Percentiles rank a stretch among this genome's conserved stretches.
These are phyloP conservation scores for Apiotrichum brassicae DNA, from an alignment of 1,284 basidiomycete species.

Conservation along the genomic window DNA sequence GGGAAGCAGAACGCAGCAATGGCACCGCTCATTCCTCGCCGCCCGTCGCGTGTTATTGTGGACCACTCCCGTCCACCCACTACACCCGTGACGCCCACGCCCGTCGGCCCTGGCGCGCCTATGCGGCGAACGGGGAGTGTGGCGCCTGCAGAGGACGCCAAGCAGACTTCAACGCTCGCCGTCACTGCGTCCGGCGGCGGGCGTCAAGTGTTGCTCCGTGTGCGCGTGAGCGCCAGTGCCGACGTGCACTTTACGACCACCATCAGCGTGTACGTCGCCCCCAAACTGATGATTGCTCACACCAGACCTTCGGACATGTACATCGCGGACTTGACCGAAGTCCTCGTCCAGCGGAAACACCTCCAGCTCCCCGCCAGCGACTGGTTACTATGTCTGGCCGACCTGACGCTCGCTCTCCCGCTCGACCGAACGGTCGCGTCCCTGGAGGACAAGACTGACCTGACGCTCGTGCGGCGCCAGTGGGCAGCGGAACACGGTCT, in stretches of 20 bases:
- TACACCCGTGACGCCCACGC: not conserved
- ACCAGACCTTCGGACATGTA: conserved; percentile 86
- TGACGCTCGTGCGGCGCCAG: conserved; percentile 73
- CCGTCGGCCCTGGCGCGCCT: not conserved
- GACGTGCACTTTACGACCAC: conserved; percentile 80
- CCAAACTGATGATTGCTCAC: not conserved
- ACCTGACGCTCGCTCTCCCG: conserved; percentile 76
- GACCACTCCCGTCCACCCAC: conserved; percentile 17
- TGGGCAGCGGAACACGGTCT: conserved; percentile 61
- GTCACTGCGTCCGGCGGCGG: not conserved
- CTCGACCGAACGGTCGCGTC: conserved; percentile 93
- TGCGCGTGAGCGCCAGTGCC: conserved; percentile 67
- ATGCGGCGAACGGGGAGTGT: not conserved
- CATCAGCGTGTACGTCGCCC: conserved; percentile 68
- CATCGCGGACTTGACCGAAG: conserved; percentile 88
- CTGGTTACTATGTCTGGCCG: conserved; percentile 72
- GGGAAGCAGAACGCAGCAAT: conserved; percentile 75
- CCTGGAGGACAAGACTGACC: conserved; percentile 75
- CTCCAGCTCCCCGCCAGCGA: conserved; percentile 68
- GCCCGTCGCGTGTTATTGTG: conserved; percentile 37
- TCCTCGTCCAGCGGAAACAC: conserved; percentile 65
- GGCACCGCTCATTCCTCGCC: conserved; percentile 48
- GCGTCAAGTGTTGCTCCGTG: conserved; percentile 61
- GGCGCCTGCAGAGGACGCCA: not conserved
- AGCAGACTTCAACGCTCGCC: not conserved